Conservation (phyloP, 2,329 filamentous ascomycete species). For the Dendrostoma leiphaemia region DNA sequence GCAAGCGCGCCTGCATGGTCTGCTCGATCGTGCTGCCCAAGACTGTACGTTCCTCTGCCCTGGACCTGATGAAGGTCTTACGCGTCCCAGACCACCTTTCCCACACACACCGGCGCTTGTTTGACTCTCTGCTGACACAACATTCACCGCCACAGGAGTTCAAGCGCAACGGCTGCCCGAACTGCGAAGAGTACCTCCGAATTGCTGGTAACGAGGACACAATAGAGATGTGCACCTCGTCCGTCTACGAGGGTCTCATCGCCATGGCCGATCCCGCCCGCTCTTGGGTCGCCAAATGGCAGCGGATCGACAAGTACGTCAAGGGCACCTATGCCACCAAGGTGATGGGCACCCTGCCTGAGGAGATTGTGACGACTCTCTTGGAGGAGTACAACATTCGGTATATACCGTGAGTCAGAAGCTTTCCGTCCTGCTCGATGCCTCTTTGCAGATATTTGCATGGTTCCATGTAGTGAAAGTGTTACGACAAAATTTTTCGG, state of each 20-base stretch:
- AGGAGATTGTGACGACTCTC: conserved; percentile 59
- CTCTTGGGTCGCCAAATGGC: conserved; percentile 97
- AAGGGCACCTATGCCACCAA: conserved; percentile 92
- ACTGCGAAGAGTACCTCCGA: conserved; percentile 91
- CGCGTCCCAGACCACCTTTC: background rate
- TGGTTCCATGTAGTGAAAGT: too few relatives aligned
- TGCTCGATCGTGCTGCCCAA: conserved; percentile 91
- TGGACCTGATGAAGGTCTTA: background rate
- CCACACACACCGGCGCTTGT: background rate
- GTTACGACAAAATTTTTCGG: too few relatives aligned
- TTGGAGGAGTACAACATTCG: conserved; percentile 63
- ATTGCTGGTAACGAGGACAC: conserved; percentile 75
- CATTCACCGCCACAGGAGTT: conserved; percentile 62
- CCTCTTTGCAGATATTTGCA: background rate
- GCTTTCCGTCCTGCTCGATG: too few relatives aligned
- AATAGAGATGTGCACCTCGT: conserved; percentile 90
- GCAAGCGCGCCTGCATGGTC: conserved; percentile 96
- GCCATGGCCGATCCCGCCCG: conserved; percentile 76
- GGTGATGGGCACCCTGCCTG: conserved; percentile 77
- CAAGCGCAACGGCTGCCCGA: conserved; percentile 83
- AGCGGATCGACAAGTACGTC: conserved; percentile 85
- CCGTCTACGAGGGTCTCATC: conserved; percentile 92
- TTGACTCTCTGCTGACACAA: conserved; percentile 20
- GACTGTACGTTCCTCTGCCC: conserved; percentile 49
- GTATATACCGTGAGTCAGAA: conserved; percentile 66